These are phyloP conservation scores for Tillandsia leiboldiana DNA, from an alignment of 176 grass and related monocot genomes.

Conservation along the genomic window DNA sequence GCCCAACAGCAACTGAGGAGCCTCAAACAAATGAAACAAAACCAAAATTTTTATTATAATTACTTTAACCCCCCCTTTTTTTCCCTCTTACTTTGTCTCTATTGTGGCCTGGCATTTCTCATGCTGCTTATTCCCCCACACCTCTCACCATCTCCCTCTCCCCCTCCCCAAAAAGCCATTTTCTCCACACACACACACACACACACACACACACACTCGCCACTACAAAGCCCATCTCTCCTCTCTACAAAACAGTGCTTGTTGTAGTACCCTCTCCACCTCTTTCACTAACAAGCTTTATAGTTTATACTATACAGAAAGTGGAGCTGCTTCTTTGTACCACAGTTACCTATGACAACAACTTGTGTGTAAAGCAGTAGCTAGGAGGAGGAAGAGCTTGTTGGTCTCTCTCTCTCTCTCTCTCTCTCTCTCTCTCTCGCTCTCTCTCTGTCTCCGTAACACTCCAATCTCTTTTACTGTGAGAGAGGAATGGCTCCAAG, in stretches of 20 bases:
- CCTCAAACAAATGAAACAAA: too few species aligned
- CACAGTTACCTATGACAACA: not conserved
- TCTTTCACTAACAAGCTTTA: not conserved
- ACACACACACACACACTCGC: not conserved
- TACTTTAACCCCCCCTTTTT: too few species aligned
- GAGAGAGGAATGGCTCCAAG: conserved; percentile 40
- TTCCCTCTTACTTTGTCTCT: not conserved
- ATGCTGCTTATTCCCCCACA: not conserved
- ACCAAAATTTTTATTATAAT: too few species aligned
- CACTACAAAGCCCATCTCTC: conserved; percentile 61
- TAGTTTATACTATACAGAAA: too few species aligned
- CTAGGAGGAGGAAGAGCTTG: conserved; percentile 2
- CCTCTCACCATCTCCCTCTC: not conserved
- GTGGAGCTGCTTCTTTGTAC: too few species aligned
- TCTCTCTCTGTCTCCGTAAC: not conserved
- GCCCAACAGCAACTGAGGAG: too few species aligned
- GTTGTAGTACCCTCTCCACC: conserved; percentile 14
- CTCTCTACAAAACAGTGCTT: conserved; percentile 25
- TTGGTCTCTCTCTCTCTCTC: not conserved
- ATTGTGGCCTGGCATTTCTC: not conserved
- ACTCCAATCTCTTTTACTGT: conserved; percentile 1
- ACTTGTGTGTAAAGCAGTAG: conserved; percentile 9
- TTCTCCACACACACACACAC: not conserved
- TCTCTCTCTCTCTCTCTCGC: too few species aligned
- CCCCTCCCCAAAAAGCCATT: not conserved